A percentile compares a stretch with the other conserved stretches of the same genome.
Evolutionary conservation across 805 yeast genomes (phyloP).

Genomic region (Phaffomyces opuntiae): DNA sequence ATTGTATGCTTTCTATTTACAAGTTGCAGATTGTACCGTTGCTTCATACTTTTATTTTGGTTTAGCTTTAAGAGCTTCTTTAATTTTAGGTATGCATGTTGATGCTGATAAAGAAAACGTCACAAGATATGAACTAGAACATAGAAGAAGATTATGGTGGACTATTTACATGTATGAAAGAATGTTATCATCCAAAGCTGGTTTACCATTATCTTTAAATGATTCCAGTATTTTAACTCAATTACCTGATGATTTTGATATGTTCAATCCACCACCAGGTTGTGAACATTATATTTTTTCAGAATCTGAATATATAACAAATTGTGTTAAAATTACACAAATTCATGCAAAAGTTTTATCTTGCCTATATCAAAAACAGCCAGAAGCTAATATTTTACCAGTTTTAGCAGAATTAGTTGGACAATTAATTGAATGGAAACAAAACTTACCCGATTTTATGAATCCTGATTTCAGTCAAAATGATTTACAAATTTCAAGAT

Average conservation of each 20-base stretch:
- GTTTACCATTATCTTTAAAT: constrained; percentile 69
- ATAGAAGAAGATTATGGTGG: constrained; percentile 83
- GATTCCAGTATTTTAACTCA: constrained; percentile 78
- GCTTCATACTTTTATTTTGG: constrained; percentile 80
- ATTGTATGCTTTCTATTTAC: constrained; percentile 70
- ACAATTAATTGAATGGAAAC: constrained; percentile 61
- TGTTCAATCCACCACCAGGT: constrained; percentile 53
- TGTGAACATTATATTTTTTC: constrained; percentile 67
- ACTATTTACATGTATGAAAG: constrained; percentile 77
- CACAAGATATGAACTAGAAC: constrained; percentile 67
- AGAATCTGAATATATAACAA: constrained; percentile 67
- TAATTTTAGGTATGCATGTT: constrained; percentile 74
- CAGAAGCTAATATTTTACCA: constrained; percentile 68
- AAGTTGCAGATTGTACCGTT: constrained; percentile 79
- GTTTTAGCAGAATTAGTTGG: constrained; percentile 65
- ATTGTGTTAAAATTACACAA: constrained; percentile 72
- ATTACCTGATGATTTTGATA: constrained; percentile 65
- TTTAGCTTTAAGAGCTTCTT: constrained; percentile 62
- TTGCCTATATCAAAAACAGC: constrained; percentile 66
- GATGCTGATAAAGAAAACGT: constrained; percentile 69
- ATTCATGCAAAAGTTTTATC: constrained; percentile 69
- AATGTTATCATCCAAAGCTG: constrained; percentile 78
- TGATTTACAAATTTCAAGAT: constrained; percentile 49
- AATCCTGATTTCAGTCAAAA: constrained; percentile 54
- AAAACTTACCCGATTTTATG: constrained; percentile 53